Evolutionary conservation across 495 filamentous ascomycete species (phyloP), one percentile per base, ranked within the genome.

Genomic region (Alectoria sarmentosa): DNA sequence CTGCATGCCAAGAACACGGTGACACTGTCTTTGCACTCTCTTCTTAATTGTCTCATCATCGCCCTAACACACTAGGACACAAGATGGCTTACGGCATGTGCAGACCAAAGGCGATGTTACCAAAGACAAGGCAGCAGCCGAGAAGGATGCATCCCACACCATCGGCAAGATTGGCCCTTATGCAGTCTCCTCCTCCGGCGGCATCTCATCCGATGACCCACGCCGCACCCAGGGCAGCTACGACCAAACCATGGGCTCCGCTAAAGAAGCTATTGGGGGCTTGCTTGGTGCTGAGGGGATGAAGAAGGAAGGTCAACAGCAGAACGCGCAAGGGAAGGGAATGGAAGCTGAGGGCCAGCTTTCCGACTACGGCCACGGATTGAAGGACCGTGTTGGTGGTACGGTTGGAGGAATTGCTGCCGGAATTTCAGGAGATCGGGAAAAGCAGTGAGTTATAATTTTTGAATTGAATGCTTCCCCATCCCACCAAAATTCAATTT

Each of bases 311-410:
- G 92, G 92, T 30, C 81, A 82, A 54, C 75, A 88, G 70, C 91
- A 97, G 76, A 96, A 96, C 70, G 78, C 80, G 21, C 79, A 86
- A 59, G 93, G 93, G 38, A 89, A 94, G 77, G 84, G 80, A 44
- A 84, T 88, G 71, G 91, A 97, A 74, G 91, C 92, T 23, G 79
- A 86, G 71, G 92, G 93, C 42, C 93, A 96, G 78, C 67, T 96
- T 52, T 84, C 78, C 68, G 92, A 96, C 70, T 83, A 82, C 66
- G 86, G 88, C 32, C 75, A 81, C 58, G 93, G 93, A 28, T 72
- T 89, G 42, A 79, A 76, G 30, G 85, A 96, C 72, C 88, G 93
- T 34, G 85, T 86, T 15, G 77, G 82, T 28, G 92, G 93, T 42
- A 77, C 87, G 14, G 68, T 96, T 13, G 91, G 91, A 11, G 76